Conservation (phyloP, 2,329 filamentous ascomycete species). For the Madurella fahalii region DNA sequence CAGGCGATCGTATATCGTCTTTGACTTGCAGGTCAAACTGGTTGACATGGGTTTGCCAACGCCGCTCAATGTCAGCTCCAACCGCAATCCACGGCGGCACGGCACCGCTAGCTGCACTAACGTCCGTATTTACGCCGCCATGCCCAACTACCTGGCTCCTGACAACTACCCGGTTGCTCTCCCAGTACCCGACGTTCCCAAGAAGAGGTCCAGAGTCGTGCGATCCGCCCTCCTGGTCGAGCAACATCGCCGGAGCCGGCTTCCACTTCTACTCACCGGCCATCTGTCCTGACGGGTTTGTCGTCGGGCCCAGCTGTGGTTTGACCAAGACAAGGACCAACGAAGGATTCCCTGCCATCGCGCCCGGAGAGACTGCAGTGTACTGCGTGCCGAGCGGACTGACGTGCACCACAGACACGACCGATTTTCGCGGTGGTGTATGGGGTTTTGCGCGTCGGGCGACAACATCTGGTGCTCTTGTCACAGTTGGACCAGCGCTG, state of each 20-base stretch:
- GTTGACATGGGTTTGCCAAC: conserved; percentile 8
- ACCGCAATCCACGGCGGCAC: conserved; percentile 27
- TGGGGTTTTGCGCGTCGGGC: conserved; percentile 32
- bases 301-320: conserved; percentile 31
- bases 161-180: conserved; percentile 35
- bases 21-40: conserved; percentile 4
- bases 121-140: conserved; percentile 39
- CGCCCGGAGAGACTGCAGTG: conserved; percentile 30
- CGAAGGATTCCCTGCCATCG: conserved; percentile 32
- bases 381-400: conserved; percentile 35
- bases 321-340: conserved; percentile 26
- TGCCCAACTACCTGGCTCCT: conserved; percentile 39
- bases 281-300: conserved; percentile 37
- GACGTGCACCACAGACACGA: conserved; percentile 38
- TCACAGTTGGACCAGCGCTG: conserved; percentile 36
- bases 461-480: conserved; percentile 14
- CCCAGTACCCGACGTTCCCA: conserved; percentile 36
- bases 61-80: conserved; percentile 19
- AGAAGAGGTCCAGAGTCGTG: conserved; percentile 31
- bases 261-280: conserved; percentile 40
- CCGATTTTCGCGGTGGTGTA: conserved; percentile 37
- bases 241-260: conserved; percentile 33
- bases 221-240: conserved; percentile 35
- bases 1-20: not conserved
- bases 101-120: conserved; percentile 35